Evolutionary conservation across 148 eudicot species (phyloP), one percentile per base, ranked within the genome.

Genomic region (Fagopyrum homotropicum): DNA sequence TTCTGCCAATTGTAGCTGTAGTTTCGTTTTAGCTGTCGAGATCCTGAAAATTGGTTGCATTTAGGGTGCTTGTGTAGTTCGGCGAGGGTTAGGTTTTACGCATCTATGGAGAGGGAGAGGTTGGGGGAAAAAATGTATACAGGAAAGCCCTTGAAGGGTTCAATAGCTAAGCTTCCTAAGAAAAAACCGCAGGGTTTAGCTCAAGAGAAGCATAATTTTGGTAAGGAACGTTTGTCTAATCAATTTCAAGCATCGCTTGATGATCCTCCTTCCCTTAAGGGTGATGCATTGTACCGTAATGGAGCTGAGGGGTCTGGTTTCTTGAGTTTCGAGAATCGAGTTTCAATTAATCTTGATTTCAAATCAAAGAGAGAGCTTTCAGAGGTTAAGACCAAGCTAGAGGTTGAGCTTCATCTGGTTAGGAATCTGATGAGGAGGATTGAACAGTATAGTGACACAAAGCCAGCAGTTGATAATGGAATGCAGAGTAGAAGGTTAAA

Each of bases 351-450:
- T 82, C 85, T 94, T 75, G 77, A 82, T 6, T 83, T 73, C 48
- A 88, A 82, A 79, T 83, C 97, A 9, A 91, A 90, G 89, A 81
- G 85, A 75, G 97, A 91, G 82, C 84, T 79, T 81, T 76, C 77
- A 73, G 93, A 91, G 63, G 72, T 88, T 22, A 73, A 86, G 85
- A 85, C 86, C 76, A 88, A 82, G 87, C 88, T 94, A 47, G 85
- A 89, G 82, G 76, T 77, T 30, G 98, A 94, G 84, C 90, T 90
- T 45, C 85, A 77, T 77, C 79, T 84, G 73, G 89, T 94, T 0
- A 80, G 95, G 82, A 83, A 80, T 77, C 82, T 85, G 80, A 83
- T 90, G 77, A 90, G 79, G 84, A 86, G 83, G 84, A 85, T 92
- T 43, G 96, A 91, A 72, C 83, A 57, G 12, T 81, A 77, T 76